Conservation (phyloP, 139 green algal species). For the Micractinium conductrix region DNA sequence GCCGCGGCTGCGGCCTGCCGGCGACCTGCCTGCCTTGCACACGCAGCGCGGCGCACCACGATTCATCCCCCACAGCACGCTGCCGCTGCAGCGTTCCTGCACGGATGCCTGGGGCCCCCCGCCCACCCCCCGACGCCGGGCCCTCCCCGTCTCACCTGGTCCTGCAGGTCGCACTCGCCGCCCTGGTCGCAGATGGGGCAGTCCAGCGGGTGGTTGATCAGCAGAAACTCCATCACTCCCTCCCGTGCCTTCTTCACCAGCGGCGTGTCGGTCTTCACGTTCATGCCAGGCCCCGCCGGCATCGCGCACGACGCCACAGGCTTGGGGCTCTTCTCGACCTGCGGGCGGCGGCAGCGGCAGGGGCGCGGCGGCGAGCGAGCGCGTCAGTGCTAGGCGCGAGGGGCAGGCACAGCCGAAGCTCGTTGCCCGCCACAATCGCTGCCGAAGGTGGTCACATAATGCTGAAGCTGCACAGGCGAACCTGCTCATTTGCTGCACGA, state of each 20-base stretch:
- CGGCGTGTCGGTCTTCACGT: slow-evolving; percentile 94
- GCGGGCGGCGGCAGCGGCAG: background rate
- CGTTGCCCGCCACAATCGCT: too few relatives aligned
- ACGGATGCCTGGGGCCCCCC: background rate
- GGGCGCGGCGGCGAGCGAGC: background rate
- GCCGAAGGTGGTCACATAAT: too few relatives aligned
- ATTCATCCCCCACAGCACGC: too few relatives aligned
- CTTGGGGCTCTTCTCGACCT: slow-evolving; percentile 97
- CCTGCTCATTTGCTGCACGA: too few relatives aligned
- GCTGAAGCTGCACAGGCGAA: too few relatives aligned
- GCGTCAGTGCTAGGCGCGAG: too few relatives aligned
- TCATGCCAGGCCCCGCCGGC: slow-evolving; percentile 95
- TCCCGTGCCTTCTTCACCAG: slow-evolving; percentile 99
- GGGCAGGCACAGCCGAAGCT: too few relatives aligned
- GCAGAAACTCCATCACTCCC: slow-evolving; percentile 99
- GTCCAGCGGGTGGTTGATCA: slow-evolving; percentile 99
- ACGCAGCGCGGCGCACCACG: too few relatives aligned
- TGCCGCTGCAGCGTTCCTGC: too few relatives aligned
- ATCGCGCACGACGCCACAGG: slow-evolving; percentile 98
- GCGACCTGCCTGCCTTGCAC: too few relatives aligned
- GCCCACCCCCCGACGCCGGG: background rate
- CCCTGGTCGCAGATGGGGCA: slow-evolving; percentile 99
- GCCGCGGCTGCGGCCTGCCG: too few relatives aligned
- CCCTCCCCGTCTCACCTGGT: slow-evolving; percentile 56
- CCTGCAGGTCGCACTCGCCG: slow-evolving; percentile 99